Conservation (phyloP, 257 asterid species). For the Solanum peruvianum region DNA sequence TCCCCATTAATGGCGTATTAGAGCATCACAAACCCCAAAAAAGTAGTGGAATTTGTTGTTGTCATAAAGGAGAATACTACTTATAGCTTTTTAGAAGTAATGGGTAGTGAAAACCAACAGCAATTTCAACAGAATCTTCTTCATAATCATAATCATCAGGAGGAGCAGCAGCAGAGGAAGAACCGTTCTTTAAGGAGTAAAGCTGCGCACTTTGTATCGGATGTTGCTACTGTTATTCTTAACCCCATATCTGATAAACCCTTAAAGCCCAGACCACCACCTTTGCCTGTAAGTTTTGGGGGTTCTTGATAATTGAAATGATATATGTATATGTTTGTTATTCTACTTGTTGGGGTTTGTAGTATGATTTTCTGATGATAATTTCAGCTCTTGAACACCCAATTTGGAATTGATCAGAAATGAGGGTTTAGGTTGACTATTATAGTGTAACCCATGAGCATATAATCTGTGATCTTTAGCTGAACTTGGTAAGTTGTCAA, state of each 20-base stretch:
- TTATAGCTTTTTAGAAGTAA: not conserved
- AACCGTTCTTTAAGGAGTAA: conserved; percentile 64
- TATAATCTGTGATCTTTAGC: not conserved
- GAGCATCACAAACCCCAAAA: not conserved
- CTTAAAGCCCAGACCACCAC: conserved; percentile 13
- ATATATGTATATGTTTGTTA: not conserved
- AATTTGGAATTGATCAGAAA: not conserved
- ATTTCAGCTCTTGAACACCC: not conserved
- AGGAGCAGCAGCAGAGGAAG: conserved; percentile 8
- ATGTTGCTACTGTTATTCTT: conserved; percentile 73
- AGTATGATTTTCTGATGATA: not conserved
- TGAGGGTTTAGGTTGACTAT: not conserved
- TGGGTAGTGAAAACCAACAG: not conserved
- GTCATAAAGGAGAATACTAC: not conserved
- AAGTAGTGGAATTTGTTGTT: not conserved
- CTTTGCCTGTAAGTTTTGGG: conserved; percentile 27
- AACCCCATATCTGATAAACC: conserved; percentile 87
- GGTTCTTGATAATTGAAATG: not conserved
- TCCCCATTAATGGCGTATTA: not conserved
- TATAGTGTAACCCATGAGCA: not conserved
- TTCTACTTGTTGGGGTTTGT: not conserved
- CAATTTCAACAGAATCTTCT: not conserved
- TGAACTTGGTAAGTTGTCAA: not conserved
- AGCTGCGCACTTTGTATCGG: conserved; percentile 93
- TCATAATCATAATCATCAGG: not conserved